Evolutionary conservation across 2,329 filamentous ascomycete species (phyloP), one percentile per base, ranked within the genome.

Genomic region (Ascochyta lentis): DNA sequence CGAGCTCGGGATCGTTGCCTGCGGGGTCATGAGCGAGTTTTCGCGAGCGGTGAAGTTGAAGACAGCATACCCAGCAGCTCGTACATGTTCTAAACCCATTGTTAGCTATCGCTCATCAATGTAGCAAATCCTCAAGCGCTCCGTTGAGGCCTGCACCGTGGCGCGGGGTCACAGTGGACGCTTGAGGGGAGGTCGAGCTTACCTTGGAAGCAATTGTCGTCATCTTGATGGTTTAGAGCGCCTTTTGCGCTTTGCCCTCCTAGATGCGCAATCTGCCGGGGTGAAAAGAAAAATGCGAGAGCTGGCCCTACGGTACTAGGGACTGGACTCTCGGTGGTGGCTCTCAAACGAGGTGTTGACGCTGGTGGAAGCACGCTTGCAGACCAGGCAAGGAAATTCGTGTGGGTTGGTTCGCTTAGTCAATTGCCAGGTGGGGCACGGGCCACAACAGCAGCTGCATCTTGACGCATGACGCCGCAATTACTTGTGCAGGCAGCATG

Each of bases 1-100:
- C 86, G 75, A 86, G 83, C 76, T 89, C 86, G 68, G 84, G 85
- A 77, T 89, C 86, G 79, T 89, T 89, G 78, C 86, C 86, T 88
- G 77, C 66, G 62, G 60, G 65, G 65, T 68, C 22, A 47, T 70
- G 61, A 68, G 66, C 54, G 49, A 44, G 58, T 57, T 58, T 65
- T 44, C 41, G 55, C 44, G 45, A 55, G 41, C 42, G 22, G 43
- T 53, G 27, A 41, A 44, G 31, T 49, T 44, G n/a, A 13, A 45
- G 31, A 49, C 35, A 45, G 67, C 75, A 67, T 96, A 98, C 95
- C 94, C 86, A 99, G 92, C 84, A 96, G 89, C 86, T 95, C 94
- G 86, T 91, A 98, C 77, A 91, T 89, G 86, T 99, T 99, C 95
- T 98, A 67, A 45, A 54, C 59, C 50, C 43, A 43, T 59, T 58